Evolutionary conservation across 1,139 yeast species (phyloP).

Genomic region (Geotrichum aggregatum): DNA sequence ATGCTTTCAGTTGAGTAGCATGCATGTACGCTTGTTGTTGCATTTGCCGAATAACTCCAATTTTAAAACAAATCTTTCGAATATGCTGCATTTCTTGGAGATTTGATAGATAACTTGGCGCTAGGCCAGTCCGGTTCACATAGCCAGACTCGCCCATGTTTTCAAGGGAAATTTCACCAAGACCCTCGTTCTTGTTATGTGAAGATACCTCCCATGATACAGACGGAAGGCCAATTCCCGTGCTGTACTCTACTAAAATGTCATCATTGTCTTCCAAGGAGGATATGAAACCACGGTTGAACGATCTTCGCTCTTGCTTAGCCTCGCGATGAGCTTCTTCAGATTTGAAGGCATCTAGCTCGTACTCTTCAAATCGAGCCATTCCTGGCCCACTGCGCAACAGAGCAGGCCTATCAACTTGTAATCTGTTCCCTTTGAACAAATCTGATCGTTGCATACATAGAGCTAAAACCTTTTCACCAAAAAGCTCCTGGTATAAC

Average conservation of each 20-base stretch:
- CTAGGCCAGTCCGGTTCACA: conserved; percentile 37
- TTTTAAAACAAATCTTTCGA: conserved; percentile 80
- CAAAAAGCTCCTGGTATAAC: conserved; percentile 77
- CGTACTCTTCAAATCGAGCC: conserved; percentile 36
- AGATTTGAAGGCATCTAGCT: conserved; percentile 24
- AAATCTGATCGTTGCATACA: conserved; percentile 65
- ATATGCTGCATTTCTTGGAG: conserved; percentile 81
- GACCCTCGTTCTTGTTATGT: conserved; percentile 46
- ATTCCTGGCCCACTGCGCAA: conserved; percentile 32
- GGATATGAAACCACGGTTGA: conserved; percentile 16
- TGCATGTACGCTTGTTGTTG: conserved; percentile 79
- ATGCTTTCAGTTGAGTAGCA: conserved; percentile 67
- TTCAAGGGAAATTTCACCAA: conserved; percentile 26
- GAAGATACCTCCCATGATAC: conserved; percentile 43
- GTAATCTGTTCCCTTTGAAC: conserved; percentile 56
- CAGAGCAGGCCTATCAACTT: conserved; percentile 65
- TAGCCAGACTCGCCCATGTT: conserved; percentile 26
- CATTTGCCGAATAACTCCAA: conserved; percentile 83
- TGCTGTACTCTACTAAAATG: conserved; percentile 79
- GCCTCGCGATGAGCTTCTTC: conserved; percentile 16
- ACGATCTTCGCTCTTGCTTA: conserved; percentile 12
- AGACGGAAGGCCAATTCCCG: conserved; percentile 74
- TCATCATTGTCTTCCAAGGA: conserved; percentile 48
- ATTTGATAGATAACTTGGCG: conserved; percentile 58
- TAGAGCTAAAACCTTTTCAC: conserved; percentile 72